These are phyloP conservation scores for Meredithiella fracta DNA, from an alignment of 2,329 filamentous ascomycete genomes.

Conservation along the genomic window DNA sequence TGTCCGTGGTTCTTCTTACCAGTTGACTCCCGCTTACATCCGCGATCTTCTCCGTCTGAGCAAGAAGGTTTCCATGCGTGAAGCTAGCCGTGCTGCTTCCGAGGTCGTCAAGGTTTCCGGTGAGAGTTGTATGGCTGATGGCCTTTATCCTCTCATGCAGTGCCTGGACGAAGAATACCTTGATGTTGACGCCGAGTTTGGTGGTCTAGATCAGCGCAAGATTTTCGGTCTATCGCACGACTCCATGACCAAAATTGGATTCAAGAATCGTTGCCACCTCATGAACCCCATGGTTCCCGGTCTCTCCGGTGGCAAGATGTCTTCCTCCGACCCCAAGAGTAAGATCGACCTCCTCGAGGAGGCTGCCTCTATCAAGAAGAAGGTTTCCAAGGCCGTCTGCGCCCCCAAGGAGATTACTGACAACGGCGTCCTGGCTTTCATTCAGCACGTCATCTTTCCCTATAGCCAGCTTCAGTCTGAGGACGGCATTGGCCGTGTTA, in stretches of 20 bases:
- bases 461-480: constrained; percentile 43
- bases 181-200: constrained; percentile 75
- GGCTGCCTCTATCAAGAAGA: constrained; percentile 58
- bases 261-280: constrained; percentile 36
- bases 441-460: constrained; percentile 74
- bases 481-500: constrained; percentile 21
- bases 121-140: constrained; percentile 47
- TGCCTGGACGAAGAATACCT: constrained; percentile 83
- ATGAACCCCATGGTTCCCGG: constrained; percentile 72
- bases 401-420: constrained; percentile 61
- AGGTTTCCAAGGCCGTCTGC: constrained; percentile 72
- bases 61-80: constrained; percentile 47
- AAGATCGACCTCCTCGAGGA: constrained; percentile 89
- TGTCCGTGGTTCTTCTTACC: constrained; percentile 71
- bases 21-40: constrained; percentile 54
- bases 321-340: constrained; percentile 54
- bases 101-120: constrained; percentile 88
- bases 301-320: constrained; percentile 74
- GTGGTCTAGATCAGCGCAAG: constrained; percentile 72
- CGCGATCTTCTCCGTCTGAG: constrained; percentile 78
- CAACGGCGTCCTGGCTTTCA: constrained; percentile 74
- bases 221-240: constrained; percentile 77
- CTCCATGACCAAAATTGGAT: constrained; percentile 69
- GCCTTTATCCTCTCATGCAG: constrained; percentile 44
- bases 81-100: constrained; percentile 77